A percentile compares a stretch with the other conserved stretches of the same genome.
phyloP scores from a whole-genome alignment of 495 filamentous ascomycete species.

The Rusavskia elegans region DNA sequence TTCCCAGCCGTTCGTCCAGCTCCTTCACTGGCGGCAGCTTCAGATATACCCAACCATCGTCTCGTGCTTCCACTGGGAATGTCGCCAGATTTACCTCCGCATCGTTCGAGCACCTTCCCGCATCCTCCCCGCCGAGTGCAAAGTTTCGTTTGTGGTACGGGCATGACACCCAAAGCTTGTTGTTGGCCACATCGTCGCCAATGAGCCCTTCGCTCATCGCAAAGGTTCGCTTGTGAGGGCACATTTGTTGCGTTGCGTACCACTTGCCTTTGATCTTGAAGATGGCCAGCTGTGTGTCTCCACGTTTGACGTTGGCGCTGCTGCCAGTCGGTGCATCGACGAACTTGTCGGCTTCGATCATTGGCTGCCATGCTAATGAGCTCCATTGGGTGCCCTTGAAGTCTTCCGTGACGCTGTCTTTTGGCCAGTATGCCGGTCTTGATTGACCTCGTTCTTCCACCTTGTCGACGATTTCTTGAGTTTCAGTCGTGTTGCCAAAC shows the following conservation, averaged over 20 bases:
- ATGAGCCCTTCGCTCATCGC: constrained; percentile 76
- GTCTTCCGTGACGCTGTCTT: constrained; percentile 49
- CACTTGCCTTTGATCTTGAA: constrained; percentile 75
- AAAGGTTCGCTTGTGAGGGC: constrained; percentile 89
- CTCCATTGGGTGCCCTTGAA: constrained; percentile 67
- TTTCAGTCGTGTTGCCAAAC: constrained; percentile 74
- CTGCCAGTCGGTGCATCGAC: constrained; percentile 53
- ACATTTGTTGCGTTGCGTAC: constrained; percentile 96
- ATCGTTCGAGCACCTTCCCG: constrained; percentile 67
- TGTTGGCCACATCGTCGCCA: constrained; percentile 45
- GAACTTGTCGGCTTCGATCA: constrained; percentile 62
- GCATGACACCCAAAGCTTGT: constrained; percentile 71
- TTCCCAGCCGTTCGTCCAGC: constrained; percentile 69
- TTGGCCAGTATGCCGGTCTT: constrained; percentile 74
- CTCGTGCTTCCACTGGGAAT: constrained; percentile 64
- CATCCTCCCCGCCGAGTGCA: constrained; percentile 49
- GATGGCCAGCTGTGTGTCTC: constrained; percentile 82
- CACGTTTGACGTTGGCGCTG: constrained; percentile 61
- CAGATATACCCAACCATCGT: constrained; percentile 71
- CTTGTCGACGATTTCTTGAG: constrained; percentile 51
- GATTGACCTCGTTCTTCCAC: constrained; percentile 60
- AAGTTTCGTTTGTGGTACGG: constrained; percentile 92
- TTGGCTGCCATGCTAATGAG: constrained; percentile 61
- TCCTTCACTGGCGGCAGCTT: constrained; percentile 77
- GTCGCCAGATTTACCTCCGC: constrained; percentile 65